Evolutionary conservation across 1,284 basidiomycete genomes (phyloP).

Genomic region (Phlebopus sp.): DNA sequence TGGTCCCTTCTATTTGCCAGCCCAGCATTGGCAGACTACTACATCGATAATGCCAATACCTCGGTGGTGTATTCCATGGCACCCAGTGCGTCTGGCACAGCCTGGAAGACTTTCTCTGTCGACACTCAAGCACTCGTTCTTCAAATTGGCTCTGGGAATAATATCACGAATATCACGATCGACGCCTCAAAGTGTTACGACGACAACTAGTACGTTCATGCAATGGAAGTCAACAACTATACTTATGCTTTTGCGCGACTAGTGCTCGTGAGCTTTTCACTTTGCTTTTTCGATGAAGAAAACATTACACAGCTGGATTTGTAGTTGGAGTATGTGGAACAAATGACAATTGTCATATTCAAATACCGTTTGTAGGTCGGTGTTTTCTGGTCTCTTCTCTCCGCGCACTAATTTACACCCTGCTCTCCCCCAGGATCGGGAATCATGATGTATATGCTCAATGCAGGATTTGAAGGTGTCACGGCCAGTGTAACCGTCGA

Average conservation of each 20-base stretch:
- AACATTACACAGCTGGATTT: not conserved
- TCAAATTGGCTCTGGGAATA: slow-evolving; percentile 19
- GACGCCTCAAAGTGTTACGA: not conserved
- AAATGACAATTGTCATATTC: slow-evolving; percentile 15
- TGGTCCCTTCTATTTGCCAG: slow-evolving; percentile 12
- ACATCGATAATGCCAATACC: slow-evolving; percentile 23
- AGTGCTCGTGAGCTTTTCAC: slow-evolving; percentile 18
- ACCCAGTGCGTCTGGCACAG: slow-evolving; percentile 10
- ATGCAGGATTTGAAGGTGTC: slow-evolving; percentile 20
- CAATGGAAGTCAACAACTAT: not conserved
- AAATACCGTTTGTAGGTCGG: slow-evolving; percentile 24
- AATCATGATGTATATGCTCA: slow-evolving; percentile 27
- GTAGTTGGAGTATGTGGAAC: slow-evolving; percentile 19
- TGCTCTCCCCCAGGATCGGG: slow-evolving; percentile 19
- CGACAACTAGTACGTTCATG: slow-evolving; percentile 22
- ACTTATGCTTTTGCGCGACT: slow-evolving; percentile 3
- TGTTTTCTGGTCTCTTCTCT: not conserved
- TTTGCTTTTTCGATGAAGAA: not conserved
- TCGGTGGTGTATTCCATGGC: slow-evolving; percentile 18
- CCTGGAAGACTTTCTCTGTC: slow-evolving; percentile 17
- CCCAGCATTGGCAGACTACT: slow-evolving; percentile 16
- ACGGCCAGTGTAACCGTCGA: slow-evolving; percentile 23
- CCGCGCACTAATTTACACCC: not conserved
- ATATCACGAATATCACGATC: slow-evolving; percentile 8
- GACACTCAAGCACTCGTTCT: slow-evolving; percentile 4